Evolutionary conservation across 176 grass and related monocot genomes (phyloP), one percentile per base, ranked within the genome.

Genomic region (Carex kokanica): DNA sequence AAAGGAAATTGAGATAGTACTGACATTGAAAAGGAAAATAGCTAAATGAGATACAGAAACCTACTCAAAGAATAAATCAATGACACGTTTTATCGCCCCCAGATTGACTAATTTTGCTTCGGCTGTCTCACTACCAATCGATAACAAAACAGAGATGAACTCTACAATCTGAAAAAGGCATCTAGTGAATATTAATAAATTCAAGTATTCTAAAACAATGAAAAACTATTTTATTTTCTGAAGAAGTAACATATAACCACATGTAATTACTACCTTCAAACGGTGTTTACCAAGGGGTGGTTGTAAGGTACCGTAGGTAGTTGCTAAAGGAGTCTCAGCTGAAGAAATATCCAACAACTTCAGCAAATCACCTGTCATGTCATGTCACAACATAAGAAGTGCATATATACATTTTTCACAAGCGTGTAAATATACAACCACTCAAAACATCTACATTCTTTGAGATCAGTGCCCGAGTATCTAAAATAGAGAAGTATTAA

Each of bases 51-150:
- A 82, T 67, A 49, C 68, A 82, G 68, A 60, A 43, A 93, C 96
- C 88, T 91, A 99, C 96, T 99, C 93, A 85, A 99, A 99, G 84
- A 99, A 90, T 79, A 99, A 89, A 93, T 95, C 84, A 86, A 95
- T 81, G 85, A 85, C 74, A 53, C 25, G 59, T 83, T 91, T 93
- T 70, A 99, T 93, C 67, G 96, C 93, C 77, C 96, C 93, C 62
- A 91, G 89, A 24, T 86, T 78, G 82, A 91, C 91, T 80, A 99
- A 83, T 66, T 88, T 83, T 17, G 67, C 82, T 88, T 99, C 96
- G 18, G 93, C 93, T 82, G 85, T 63, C 88, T 90, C 89, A 81
- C 89, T 95, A 84, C 93, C 96, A 83, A 99, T 93, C 34, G 96
- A 89, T 58, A 99, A 86, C 81, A 99, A 86, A 87, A 95, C 93